phyloP scores from a whole-genome alignment of 1,284 basidiomycete species.

The Sutorius eximius region DNA sequence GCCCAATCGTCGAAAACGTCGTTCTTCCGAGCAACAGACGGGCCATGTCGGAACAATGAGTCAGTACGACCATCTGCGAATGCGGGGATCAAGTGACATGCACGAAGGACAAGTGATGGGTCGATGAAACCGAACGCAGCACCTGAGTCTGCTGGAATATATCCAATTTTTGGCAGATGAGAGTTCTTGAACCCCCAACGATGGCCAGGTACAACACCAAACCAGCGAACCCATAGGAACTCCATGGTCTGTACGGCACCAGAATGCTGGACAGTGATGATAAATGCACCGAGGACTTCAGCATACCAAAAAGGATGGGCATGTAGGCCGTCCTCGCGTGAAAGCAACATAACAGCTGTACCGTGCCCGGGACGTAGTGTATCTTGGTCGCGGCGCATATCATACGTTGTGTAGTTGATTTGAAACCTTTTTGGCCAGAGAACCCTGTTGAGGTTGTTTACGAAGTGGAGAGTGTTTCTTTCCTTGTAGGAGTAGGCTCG shows the following conservation, averaged over 20 bases:
- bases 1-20: neutral
- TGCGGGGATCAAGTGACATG: too few relatives aligned
- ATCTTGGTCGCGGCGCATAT: slow-evolving; percentile 19
- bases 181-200: too few relatives aligned
- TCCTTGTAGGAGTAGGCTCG: neutral
- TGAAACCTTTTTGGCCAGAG: neutral
- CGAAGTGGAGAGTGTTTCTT: neutral
- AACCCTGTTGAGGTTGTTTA: slow-evolving; percentile 4
- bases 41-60: too few relatives aligned
- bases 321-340: neutral
- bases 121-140: too few relatives aligned
- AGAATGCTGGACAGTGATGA: neutral
- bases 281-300: slow-evolving; percentile 3
- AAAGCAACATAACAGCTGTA: slow-evolving; percentile 10
- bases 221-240: neutral
- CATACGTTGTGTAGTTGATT: slow-evolving; percentile 15
- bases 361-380: slow-evolving; percentile 9
- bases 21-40: too few relatives aligned
- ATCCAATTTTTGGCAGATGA: too few relatives aligned
- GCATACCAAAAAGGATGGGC: slow-evolving; percentile 24
- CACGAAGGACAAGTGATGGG: too few relatives aligned
- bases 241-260: neutral
- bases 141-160: too few relatives aligned
- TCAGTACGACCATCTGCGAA: too few relatives aligned
- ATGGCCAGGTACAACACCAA: neutral